phyloP scores from a whole-genome alignment of 345 rosid species.

The Laguncularia racemosa region DNA sequence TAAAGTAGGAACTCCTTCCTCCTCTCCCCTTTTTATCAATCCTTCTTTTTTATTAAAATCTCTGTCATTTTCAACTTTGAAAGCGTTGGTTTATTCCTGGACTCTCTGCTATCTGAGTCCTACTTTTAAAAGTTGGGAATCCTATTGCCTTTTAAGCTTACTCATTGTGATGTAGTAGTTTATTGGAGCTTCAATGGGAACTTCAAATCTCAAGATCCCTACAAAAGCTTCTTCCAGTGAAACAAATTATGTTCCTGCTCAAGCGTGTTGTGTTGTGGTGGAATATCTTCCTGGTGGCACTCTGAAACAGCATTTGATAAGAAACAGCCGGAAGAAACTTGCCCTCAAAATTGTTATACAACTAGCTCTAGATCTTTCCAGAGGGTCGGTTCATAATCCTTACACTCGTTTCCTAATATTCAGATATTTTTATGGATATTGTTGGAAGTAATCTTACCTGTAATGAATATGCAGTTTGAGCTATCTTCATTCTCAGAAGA shows the following conservation, averaged over 20 bases:
- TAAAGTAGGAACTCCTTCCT: constrained; percentile 29
- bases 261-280: constrained; percentile 45
- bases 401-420: background rate
- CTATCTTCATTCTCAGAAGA: constrained; percentile 46
- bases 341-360: constrained; percentile 31
- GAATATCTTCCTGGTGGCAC: constrained; percentile 42
- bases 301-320: constrained; percentile 33
- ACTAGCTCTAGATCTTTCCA: constrained; percentile 42
- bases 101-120: background rate
- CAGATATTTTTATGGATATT: background rate
- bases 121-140: background rate
- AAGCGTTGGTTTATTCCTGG: too few species aligned
- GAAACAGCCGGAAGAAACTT: constrained; percentile 36
- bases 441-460: background rate
- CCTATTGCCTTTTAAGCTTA: background rate
- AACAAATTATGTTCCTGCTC: constrained; percentile 18
- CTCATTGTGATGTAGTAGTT: constrained; percentile 16
- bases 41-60: background rate
- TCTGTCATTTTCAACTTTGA: background rate
- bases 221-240: constrained; percentile 12
- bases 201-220: constrained; percentile 32
- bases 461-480: constrained; percentile 26
- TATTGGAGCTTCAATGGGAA: constrained; percentile 50
- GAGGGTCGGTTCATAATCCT: constrained; percentile 24
- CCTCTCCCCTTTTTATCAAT: too few species aligned